Evolutionary conservation across 2,329 filamentous ascomycete species (phyloP), one percentile per base, ranked within the genome.

Genomic region (Fusarium aywerte): DNA sequence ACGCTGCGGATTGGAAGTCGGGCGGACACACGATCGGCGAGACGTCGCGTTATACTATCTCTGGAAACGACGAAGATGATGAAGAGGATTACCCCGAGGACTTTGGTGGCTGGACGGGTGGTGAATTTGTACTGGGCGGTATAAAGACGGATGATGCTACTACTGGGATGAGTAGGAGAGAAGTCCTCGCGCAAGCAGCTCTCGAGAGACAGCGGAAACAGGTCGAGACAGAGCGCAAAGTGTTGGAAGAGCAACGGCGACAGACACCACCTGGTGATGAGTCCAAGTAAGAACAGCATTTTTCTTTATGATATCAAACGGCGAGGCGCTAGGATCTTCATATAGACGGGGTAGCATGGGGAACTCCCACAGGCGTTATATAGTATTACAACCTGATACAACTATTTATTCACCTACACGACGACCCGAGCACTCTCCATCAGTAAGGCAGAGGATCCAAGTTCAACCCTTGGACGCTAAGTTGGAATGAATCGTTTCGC

Each of bases 31-130:
- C 83, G 7, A 78, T 95, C 3, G 88, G 88, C 81, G 80, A 90
- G 82, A 77, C 88, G 81, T 83, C 87, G 80, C 78, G 85, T 79
- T 86, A 85, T 39, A 84, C 87, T 68, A 82, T 84, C 63, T 82
- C 84, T 29, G 83, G 81, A 18, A 82, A 80, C 5, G 85, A 82
- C 13, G 80, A 80, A 39, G 86, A 84, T 9, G 40, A 43, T 7
- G 85, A 83, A 44, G 80, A 85, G 33, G 82, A 63, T 13, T 63
- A 63, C 1, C 60, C 60, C 1, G 60, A 90, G 66, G 90, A 93
- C 73, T 86, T 90, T 69, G 90, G 90, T 4, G 91, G 90, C 0
- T 94, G 91, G 91, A 89, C 85, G 0, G 92, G 92, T 7, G 92
- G 92, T 3, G 88, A 92, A 72, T 95, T 91, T 77, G 89, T 93